Percentiles rank a stretch among this genome's conserved stretches.
Conservation (phyloP, 139 green algal species). For the Haematococcus sp. region DNA sequence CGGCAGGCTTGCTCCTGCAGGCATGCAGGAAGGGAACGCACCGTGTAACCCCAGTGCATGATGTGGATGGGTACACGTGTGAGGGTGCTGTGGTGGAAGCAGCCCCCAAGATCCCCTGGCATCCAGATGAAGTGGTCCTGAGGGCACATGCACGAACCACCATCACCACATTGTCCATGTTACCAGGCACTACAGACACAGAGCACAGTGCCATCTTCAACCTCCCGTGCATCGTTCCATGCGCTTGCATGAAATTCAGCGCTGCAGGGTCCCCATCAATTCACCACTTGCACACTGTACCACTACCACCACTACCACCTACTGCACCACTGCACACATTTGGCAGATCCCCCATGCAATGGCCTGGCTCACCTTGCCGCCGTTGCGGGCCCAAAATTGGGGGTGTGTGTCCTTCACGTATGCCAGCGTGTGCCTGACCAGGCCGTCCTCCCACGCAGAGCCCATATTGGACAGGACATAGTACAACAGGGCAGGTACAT, state of each 20-base stretch:
- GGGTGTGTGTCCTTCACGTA: too few relatives aligned
- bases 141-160: too few relatives aligned
- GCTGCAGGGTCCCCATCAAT: too few relatives aligned
- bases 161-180: too few relatives aligned
- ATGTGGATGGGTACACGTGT: slow-evolving; percentile 13
- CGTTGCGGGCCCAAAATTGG: background rate
- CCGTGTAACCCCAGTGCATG: slow-evolving; percentile 7
- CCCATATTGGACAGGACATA: background rate
- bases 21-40: background rate
- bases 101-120: slow-evolving; percentile 7
- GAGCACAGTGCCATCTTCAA: too few relatives aligned
- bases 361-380: background rate
- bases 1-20: background rate
- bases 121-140: slow-evolving; percentile 22
- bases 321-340: background rate
- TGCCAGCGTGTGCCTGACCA: too few relatives aligned
- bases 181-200: background rate
- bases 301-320: background rate
- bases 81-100: background rate
- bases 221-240: background rate
- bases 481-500: background rate
- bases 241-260: too few relatives aligned
- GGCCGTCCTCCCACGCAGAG: too few relatives aligned
- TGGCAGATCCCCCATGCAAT: too few relatives aligned
- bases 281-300: too few relatives aligned